A percentile compares a stretch with the other conserved stretches of the same genome.
Conservation (phyloP, 495 filamentous ascomycete genomes). For the Tuber borchii region DNA sequence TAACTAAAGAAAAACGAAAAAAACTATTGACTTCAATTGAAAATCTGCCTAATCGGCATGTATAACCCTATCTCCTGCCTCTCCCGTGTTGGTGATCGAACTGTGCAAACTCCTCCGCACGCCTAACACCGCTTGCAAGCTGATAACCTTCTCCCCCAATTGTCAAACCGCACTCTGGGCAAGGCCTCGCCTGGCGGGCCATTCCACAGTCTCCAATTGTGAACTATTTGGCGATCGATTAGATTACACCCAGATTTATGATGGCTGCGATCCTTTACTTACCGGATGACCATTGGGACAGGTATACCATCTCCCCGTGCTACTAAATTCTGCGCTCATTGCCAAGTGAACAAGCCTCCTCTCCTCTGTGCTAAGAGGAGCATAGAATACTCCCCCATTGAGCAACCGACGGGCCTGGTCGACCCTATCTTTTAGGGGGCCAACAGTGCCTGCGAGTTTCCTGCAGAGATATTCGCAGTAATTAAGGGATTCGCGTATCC, state of each 20-base stretch:
- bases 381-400: constrained; percentile 40
- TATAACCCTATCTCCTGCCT: neutral
- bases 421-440: constrained; percentile 34
- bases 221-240: constrained; percentile 45
- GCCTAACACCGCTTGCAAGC: constrained; percentile 49
- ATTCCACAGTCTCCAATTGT: constrained; percentile 68
- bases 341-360: constrained; percentile 46
- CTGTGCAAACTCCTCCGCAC: constrained; percentile 47
- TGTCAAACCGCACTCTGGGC: constrained; percentile 58
- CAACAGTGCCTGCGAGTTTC: constrained; percentile 15
- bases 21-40: neutral
- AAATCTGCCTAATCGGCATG: neutral
- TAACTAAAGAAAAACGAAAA: neutral
- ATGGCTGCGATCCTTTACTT: neutral
- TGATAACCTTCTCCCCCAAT: constrained; percentile 56
- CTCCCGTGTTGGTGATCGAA: constrained; percentile 9
- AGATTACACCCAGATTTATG: constrained; percentile 5
- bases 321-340: constrained; percentile 50
- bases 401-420: constrained; percentile 44
- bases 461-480: constrained; percentile 16
- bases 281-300: constrained; percentile 60
- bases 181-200: constrained; percentile 57
- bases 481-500: constrained; percentile 8
- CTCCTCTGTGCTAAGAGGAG: constrained; percentile 43
- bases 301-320: constrained; percentile 63